phyloP scores from a whole-genome alignment of 768 basidiomycete species.

The Rhizopogon salebrosus region DNA sequence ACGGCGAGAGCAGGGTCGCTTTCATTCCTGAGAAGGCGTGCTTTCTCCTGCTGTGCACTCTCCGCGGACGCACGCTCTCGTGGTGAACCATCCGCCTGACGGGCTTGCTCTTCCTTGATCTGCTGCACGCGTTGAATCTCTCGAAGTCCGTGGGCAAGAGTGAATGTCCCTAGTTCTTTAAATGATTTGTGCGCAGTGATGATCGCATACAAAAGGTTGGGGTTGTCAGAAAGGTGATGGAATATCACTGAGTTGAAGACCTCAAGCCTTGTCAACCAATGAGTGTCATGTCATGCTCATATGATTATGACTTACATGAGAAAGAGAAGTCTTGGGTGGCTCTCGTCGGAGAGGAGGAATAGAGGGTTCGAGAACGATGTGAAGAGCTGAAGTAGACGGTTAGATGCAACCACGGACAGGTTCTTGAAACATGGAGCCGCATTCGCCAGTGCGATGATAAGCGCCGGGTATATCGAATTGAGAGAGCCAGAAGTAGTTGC shows the following conservation, averaged over 20 bases:
- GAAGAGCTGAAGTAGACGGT: constrained; percentile 83
- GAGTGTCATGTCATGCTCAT: neutral
- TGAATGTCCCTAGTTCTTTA: constrained; percentile 89
- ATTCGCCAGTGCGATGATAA: constrained; percentile 88
- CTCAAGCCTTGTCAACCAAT: constrained; percentile 58
- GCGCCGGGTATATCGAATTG: constrained; percentile 84
- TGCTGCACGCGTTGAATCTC: constrained; percentile 76
- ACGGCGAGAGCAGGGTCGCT: constrained; percentile 25
- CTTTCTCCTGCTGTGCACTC: constrained; percentile 57
- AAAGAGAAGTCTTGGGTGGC: constrained; percentile 88
- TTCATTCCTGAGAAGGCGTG: constrained; percentile 56
- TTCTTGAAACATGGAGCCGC: constrained; percentile 82
- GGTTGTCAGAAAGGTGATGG: constrained; percentile 75
- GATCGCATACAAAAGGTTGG: constrained; percentile 83
- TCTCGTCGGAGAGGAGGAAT: constrained; percentile 90
- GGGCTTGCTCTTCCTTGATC: constrained; percentile 63
- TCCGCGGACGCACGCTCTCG: constrained; percentile 12
- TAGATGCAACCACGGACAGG: constrained; percentile 75
- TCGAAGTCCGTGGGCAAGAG: constrained; percentile 75
- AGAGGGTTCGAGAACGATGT: constrained; percentile 85
- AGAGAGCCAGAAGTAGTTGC: constrained; percentile 81
- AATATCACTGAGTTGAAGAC: constrained; percentile 84
- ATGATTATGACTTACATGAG: constrained; percentile 59
- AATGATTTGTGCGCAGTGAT: constrained; percentile 80
- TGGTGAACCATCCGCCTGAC: constrained; percentile 22